Evolutionary conservation across 2,329 filamentous ascomycete species (phyloP), one percentile per base, ranked within the genome.

Genomic region (Herpomyces periplanetae): DNA sequence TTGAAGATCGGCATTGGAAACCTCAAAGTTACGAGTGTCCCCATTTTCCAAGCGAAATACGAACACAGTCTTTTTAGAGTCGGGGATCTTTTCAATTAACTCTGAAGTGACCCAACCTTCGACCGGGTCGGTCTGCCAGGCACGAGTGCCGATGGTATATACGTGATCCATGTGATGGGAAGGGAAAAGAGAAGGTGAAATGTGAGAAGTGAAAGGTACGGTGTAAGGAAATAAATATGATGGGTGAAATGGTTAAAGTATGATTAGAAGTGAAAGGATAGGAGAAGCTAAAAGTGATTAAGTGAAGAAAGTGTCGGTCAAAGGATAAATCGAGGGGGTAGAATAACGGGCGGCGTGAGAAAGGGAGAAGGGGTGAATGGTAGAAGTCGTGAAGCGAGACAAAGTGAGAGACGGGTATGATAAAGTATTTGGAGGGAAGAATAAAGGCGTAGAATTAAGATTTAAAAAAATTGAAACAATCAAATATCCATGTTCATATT

Each of bases 91-190:
- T 42, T 65, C 62, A 37, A 63, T 50, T 31, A 96, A 64, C 49
- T 91, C 73, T 17, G 80, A 88, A 36, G 73, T 65, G 39, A 96
- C 58, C 75, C 80, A 96, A 44, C 80, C 80, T 43, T 96, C 75
- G 25, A 66, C 66, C 38, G 56, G 47, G 47, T 96, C 80, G 32
- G 80, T 73, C 53, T 91, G 80, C 80, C 80, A 96, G 37, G 73
- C 80, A 54, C 69, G 60, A 34, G 75, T 91, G 36, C 75, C 80
- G 36, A 88, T 57, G 50, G 91, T 73, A 46, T 84, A 91, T 38
- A 56, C 68, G 43, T 84, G 65, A 47, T 69, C 68, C 73, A 87
- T 85, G 42, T 36, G 30, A 23, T 26, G 22, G 27, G 20, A n/a
- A n/a, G n/a, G n/a, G n/a, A n/a, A n/a, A n/a, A n/a, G n/a, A n/a